Evolutionary conservation across 208 protist species (phyloP), one percentile per base, ranked within the genome.

Genomic region (Trypanosoma avium): DNA sequence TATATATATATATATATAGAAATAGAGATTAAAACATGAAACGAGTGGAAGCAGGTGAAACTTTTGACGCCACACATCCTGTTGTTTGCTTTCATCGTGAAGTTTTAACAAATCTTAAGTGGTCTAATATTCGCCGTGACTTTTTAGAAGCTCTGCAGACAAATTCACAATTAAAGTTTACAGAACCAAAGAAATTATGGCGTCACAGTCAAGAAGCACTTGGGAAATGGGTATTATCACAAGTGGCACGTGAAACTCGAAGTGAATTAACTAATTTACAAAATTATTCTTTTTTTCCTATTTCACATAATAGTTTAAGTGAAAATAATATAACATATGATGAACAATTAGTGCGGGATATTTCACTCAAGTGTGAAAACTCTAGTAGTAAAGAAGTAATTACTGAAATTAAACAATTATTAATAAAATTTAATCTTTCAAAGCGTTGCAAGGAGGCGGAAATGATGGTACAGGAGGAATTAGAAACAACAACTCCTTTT

Each of bases 221-320:
- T 3, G 89, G 86, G 24, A 95, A 95, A 75, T 95, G 89, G 86
- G 54, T 95, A 13, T 78, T 95, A 42, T 92, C 89, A 10, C 89
- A 95, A 70, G 69, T 88, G 8, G 89, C 89, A 12, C 80, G 89
- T 6, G 72, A 84, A 50, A 67, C 35, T 33, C 30, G 30, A 22
- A 40, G 38, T 27, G 36, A 32, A 27, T 26, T 4, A 52, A 33
- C n/a, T n/a, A n/a, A n/a, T n/a, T n/a, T n/a, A n/a, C n/a, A n/a
- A n/a, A n/a, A n/a, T n/a, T 33, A 38, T 43, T 42, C 9, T 4
- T 32, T 19, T 21, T 12, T 68, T 36, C 26, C 84, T 86, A 52
- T 84, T 86, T 49, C 83, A 79, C 13, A 76, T 67, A 13, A 48
- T 43, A 1, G 67, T 65, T 33, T 49, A 43, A 50, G 36, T 64